phyloP scores from a whole-genome alignment of 2,329 filamentous ascomycete species.

The Torrubiellomyces zombiae region DNA sequence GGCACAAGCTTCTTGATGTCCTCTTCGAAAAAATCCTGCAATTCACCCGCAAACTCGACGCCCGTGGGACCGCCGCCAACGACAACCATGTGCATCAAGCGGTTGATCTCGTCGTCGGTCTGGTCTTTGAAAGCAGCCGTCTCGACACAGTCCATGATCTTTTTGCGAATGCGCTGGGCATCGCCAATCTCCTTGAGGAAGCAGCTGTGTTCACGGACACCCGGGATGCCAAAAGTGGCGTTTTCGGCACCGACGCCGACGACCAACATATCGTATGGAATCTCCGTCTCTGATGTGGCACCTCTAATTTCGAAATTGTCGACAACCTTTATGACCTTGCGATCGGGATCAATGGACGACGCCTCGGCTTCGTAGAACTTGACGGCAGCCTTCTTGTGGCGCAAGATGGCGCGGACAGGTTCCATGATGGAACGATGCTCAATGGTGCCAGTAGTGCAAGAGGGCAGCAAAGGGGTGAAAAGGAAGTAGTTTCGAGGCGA shows the following conservation, averaged over 20 bases:
- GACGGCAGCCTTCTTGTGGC: constrained; percentile 83
- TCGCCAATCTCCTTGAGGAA: constrained; percentile 98
- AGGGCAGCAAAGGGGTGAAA: constrained; percentile 92
- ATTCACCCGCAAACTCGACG: constrained; percentile 95
- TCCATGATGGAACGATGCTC: constrained; percentile 99
- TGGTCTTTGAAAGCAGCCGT: constrained; percentile 98
- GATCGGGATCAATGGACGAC: constrained; percentile 84
- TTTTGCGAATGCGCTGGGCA: constrained; percentile 90
- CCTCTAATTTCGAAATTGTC: constrained; percentile 92
- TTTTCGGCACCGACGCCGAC: constrained; percentile 96
- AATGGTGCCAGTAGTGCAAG: constrained; percentile 91
- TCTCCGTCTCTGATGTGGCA: constrained; percentile 63
- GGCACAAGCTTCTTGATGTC: constrained; percentile 97
- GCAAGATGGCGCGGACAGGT: constrained; percentile 86
- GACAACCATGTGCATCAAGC: constrained; percentile 95
- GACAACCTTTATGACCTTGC: constrained; percentile 73
- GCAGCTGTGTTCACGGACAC: constrained; percentile 86
- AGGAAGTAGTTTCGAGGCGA: constrained; percentile 99
- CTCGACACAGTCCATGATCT: constrained; percentile 99
- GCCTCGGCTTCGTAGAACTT: constrained; percentile 98
- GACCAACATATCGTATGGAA: constrained; percentile 96
- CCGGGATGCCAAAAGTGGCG: constrained; percentile 93
- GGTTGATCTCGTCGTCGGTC: constrained; percentile 69
- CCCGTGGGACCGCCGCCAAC: constrained; percentile 87
- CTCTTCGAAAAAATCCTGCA: constrained; percentile 97